phyloP scores from a whole-genome alignment of 2,329 filamentous ascomycete genomes.

The Cordyceps sp. region DNA sequence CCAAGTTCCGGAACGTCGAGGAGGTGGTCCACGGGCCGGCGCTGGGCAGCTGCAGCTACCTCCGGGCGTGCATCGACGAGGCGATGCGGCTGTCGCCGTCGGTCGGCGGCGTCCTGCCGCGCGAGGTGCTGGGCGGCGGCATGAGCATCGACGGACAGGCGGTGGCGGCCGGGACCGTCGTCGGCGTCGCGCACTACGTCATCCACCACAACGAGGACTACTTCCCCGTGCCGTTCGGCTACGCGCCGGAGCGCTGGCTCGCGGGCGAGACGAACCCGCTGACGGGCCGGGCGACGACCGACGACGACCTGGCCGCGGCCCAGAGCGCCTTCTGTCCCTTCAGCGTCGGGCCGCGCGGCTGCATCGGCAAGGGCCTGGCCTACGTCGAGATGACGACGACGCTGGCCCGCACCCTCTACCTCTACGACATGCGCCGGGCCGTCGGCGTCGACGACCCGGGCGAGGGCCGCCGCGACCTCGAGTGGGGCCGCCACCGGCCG shows the following conservation, averaged over 20 bases:
- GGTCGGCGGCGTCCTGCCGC: constrained; percentile 41
- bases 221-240: constrained; percentile 41
- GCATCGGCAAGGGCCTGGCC: constrained; percentile 54
- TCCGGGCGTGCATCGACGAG: constrained; percentile 48
- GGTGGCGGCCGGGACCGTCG: constrained; percentile 42
- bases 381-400: constrained; percentile 51
- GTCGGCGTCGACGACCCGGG: constrained; percentile 31
- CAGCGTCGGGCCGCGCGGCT: constrained; percentile 50
- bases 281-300: constrained; percentile 21
- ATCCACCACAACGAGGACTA: constrained; percentile 51
- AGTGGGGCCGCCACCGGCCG: constrained; percentile 35
- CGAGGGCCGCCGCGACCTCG: constrained; percentile 29
- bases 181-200: constrained; percentile 50
- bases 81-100: constrained; percentile 47
- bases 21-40: constrained; percentile 35
- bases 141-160: constrained; percentile 33
- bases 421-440: constrained; percentile 42
- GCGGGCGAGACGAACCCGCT: constrained; percentile 23
- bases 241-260: constrained; percentile 50
- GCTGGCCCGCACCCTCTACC: constrained; percentile 41
- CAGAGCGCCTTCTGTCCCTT: constrained; percentile 62
- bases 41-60: constrained; percentile 36
- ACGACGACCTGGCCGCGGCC: constrained; percentile 35
- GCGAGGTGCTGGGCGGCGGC: constrained; percentile 40
- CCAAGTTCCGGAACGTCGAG: constrained; percentile 31